A percentile compares a stretch with the other conserved stretches of the same genome.
These are phyloP conservation scores for Cyathus striatus DNA, from an alignment of 768 basidiomycete species.

Conservation along the genomic window DNA sequence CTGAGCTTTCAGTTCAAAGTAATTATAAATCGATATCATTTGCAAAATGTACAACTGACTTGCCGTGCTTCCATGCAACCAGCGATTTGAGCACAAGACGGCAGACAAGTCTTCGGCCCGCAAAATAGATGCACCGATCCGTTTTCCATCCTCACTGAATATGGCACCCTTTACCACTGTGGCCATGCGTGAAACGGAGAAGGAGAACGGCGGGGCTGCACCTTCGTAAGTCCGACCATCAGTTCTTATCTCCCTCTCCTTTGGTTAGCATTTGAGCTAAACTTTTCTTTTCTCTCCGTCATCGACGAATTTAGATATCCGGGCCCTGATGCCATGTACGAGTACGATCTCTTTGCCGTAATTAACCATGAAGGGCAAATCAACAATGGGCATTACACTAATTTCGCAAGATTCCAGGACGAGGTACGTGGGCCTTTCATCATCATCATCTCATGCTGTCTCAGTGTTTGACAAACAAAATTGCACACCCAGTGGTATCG, in stretches of 20 bases:
- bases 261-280: neutral
- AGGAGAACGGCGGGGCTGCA: conserved; percentile 26
- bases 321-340: conserved; percentile 68
- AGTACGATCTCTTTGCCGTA: conserved; percentile 89
- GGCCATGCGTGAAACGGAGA: conserved; percentile 45
- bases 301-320: conserved; percentile 27
- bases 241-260: neutral
- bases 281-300: too few species aligned
- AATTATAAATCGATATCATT: neutral
- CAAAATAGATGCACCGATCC: conserved; percentile 82
- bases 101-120: conserved; percentile 65
- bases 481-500: conserved; percentile 84
- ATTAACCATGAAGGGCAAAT: conserved; percentile 94
- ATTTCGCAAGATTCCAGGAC: conserved; percentile 78
- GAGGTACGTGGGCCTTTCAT: conserved; percentile 49
- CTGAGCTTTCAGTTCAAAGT: conserved; percentile 96
- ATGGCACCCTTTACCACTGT: conserved; percentile 85
- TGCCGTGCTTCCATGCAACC: conserved; percentile 3
- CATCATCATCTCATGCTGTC: neutral
- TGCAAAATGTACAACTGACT: neutral
- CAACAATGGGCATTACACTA: conserved; percentile 93
- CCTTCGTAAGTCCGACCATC: conserved; percentile 20
- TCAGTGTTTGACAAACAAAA: neutral
- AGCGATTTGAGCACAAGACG: conserved; percentile 92
- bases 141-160: conserved; percentile 79